Evolutionary conservation across 352 stramenopile species (phyloP), one percentile per base, ranked within the genome.

Genomic region (Globisporangium parvum): DNA sequence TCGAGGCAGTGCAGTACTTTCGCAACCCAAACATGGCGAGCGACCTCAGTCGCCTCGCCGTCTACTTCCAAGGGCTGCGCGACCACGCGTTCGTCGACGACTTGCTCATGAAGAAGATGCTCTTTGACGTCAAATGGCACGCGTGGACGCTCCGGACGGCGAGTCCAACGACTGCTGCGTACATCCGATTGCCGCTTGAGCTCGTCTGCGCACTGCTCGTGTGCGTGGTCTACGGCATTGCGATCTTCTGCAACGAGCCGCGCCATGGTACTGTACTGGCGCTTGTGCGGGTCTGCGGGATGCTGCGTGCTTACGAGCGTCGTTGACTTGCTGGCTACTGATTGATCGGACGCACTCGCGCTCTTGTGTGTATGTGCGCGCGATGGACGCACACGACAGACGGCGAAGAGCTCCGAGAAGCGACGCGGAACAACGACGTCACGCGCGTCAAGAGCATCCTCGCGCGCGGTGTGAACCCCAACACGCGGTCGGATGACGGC

Each of bases 401-500:
- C 53, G 83, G 80, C 3, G 80, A 93, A 45, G 74, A 93, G 62
- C 51, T 93, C 4, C 73, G 77, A 23, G 79, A 93, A 50, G 83
- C 83, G 48, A 75, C 67, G 1, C 66, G 80, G 6, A 91, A 89
- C 66, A 86, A 90, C 62, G 80, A 93, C 47, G 67, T 87, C 53
- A 50, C 63, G 41, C 75, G 69, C 31, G 69, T 90, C 21, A 78
- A 84, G 40, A 47, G 69, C 42, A 66, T 87, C 10, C 67, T 93
- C n/a, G 68, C 69, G 20, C 70, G 81, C 33, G 79, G 81, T 1
- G 85, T 87, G 26, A 60, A 77, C 41, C 64, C 75, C 1, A 72
- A 88, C 47, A 69, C 64, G 1, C 66, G 58, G 35, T 83, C 72
- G 20, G 75, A 69, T 10, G 83, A 91, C 60, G 79, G 83, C 31